Conservation (phyloP, 2,329 filamentous ascomycete species). For the Cytospora leucostoma region DNA sequence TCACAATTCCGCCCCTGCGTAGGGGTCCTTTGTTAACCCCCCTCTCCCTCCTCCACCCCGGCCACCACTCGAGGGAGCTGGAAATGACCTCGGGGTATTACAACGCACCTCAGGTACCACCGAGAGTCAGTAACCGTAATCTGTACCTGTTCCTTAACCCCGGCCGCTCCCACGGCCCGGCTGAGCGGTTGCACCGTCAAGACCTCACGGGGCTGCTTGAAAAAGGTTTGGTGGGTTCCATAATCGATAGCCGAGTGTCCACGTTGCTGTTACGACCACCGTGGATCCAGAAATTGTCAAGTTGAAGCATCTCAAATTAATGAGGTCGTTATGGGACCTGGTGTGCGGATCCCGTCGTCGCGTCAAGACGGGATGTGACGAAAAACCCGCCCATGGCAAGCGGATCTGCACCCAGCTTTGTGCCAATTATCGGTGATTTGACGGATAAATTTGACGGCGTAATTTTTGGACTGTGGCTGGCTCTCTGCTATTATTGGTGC, state of each 20-base stretch:
- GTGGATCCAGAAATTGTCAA: conserved; percentile 1
- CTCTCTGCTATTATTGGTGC: neutral
- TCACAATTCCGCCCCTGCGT: conserved; percentile 1
- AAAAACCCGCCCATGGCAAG: conserved; percentile 6
- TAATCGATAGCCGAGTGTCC: neutral
- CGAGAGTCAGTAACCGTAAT: neutral
- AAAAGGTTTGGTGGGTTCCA: neutral
- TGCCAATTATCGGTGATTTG: neutral
- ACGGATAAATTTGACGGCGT: neutral
- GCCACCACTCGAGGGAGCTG: neutral
- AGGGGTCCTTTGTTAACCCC: no score
- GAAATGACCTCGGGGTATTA: neutral
- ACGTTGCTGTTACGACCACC: neutral
- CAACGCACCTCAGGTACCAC: neutral
- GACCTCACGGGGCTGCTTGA: neutral
- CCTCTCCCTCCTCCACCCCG: neutral
- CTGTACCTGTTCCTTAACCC: neutral
- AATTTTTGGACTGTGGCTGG: neutral
- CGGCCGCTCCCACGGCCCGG: neutral
- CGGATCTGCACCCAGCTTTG: conserved; percentile 7
- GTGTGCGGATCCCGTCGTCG: neutral
- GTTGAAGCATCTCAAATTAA: conserved; percentile 18
- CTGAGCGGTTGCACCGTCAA: neutral
- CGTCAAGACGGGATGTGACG: conserved; percentile 13
- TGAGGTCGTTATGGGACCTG: conserved; percentile 15